Conservation (phyloP, 2,329 filamentous ascomycete species). For the Ophiostoma sp. region DNA sequence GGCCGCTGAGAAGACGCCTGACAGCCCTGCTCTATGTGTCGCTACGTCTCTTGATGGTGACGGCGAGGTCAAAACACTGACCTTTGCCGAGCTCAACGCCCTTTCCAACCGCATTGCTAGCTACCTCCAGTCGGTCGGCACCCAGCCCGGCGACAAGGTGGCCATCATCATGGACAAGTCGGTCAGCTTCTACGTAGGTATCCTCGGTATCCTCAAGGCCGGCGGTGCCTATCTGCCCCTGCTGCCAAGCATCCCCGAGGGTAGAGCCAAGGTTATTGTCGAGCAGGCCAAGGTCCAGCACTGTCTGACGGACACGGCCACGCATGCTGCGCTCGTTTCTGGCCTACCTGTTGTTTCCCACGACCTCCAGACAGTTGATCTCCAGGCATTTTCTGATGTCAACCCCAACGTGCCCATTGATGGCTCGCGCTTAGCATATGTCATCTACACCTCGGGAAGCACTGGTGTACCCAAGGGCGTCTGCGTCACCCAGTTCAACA, state of each 20-base stretch:
- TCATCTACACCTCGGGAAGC: slow-evolving; percentile 80
- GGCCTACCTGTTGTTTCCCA: slow-evolving; percentile 28
- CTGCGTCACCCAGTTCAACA: slow-evolving; percentile 80
- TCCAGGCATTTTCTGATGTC: slow-evolving; percentile 34
- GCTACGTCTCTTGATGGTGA: slow-evolving; percentile 40
- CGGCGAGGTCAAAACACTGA: slow-evolving; percentile 40
- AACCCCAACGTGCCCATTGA: slow-evolving; percentile 34
- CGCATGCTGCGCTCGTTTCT: slow-evolving; percentile 17
- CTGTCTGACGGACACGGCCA: slow-evolving; percentile 50
- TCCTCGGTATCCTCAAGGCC: slow-evolving; percentile 74
- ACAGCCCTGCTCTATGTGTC: slow-evolving; percentile 60
- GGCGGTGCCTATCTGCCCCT: slow-evolving; percentile 77
- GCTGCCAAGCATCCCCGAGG: slow-evolving; percentile 65
- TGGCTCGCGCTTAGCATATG: slow-evolving; percentile 59
- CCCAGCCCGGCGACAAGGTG: slow-evolving; percentile 56
- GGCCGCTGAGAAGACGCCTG: slow-evolving; percentile 44
- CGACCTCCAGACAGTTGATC: slow-evolving; percentile 32
- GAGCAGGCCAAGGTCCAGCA: slow-evolving; percentile 62
- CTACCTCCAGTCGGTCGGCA: slow-evolving; percentile 46
- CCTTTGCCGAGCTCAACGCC: slow-evolving; percentile 62
- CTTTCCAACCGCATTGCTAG: slow-evolving; percentile 68
- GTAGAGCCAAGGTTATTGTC: slow-evolving; percentile 72
- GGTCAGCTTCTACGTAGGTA: slow-evolving; percentile 74
- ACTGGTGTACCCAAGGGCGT: slow-evolving; percentile 85
- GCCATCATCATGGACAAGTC: slow-evolving; percentile 81